Conservation (phyloP, 768 basidiomycete genomes). For the Suillus lakei region DNA sequence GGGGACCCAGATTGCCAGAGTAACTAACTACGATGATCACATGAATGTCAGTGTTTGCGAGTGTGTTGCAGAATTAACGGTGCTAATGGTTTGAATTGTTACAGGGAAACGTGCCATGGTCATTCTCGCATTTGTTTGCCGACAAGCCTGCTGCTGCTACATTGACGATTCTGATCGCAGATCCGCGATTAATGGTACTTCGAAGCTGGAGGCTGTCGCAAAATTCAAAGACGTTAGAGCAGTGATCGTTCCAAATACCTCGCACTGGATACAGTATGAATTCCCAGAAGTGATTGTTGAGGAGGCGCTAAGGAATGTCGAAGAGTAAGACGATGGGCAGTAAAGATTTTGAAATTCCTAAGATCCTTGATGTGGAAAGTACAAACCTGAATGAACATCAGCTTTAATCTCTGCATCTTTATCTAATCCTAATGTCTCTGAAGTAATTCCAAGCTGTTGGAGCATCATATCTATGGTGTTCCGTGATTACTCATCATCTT, state of each 20-base stretch:
- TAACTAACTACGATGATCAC: constrained; percentile 3
- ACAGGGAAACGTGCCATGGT: constrained; percentile 23
- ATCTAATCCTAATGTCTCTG: constrained; percentile 74
- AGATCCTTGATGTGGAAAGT: not conserved
- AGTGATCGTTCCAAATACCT: constrained; percentile 12
- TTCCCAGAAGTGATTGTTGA: constrained; percentile 22
- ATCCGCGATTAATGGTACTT: constrained; percentile 7
- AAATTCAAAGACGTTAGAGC: constrained; percentile 15
- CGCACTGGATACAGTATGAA: constrained; percentile 24
- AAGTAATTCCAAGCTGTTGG: constrained; percentile 59
- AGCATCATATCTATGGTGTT: constrained; percentile 48
- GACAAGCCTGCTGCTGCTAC: constrained; percentile 8
- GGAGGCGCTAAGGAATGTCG: constrained; percentile 10
- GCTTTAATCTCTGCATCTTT: constrained; percentile 59
- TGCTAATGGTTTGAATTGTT: not conserved
- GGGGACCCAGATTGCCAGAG: constrained; percentile 8
- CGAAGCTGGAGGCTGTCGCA: constrained; percentile 13
- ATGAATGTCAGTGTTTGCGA: constrained; percentile 8
- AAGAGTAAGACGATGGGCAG: no score
- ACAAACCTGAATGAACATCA: not conserved
- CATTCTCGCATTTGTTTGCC: constrained; percentile 16
- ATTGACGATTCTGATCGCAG: constrained; percentile 15
- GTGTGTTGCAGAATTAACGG: not conserved
- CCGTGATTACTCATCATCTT: no score
- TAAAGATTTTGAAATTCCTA: not conserved